These are phyloP conservation scores for Salix dunnii DNA, from an alignment of 345 rosid genomes.

Conservation along the genomic window DNA sequence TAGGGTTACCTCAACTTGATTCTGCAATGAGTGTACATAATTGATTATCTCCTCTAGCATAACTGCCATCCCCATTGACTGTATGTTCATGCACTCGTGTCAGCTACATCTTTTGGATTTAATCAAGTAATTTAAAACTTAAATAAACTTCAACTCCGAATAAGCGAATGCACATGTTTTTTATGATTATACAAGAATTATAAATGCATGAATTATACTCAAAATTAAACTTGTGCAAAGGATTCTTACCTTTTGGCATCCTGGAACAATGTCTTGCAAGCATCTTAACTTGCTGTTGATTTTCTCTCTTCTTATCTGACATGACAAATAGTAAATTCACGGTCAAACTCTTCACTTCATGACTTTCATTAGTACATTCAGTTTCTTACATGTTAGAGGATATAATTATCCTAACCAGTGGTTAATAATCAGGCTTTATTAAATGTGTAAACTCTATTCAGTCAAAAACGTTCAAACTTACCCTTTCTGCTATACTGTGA, in stretches of 20 bases:
- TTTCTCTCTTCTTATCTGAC: slow-evolving; percentile 31
- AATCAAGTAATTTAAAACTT: neutral
- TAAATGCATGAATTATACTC: neutral
- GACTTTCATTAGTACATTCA: neutral
- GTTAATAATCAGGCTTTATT: neutral
- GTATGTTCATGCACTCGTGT: slow-evolving; percentile 1
- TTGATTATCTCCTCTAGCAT: slow-evolving; percentile 36
- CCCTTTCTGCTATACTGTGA: slow-evolving; percentile 64
- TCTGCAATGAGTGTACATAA: slow-evolving; percentile 34
- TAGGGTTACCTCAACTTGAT: slow-evolving; percentile 31
- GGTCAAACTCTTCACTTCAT: neutral
- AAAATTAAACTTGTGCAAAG: neutral
- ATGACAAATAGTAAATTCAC: neutral
- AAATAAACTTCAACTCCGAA: neutral
- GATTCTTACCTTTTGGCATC: slow-evolving; percentile 26
- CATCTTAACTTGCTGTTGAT: slow-evolving; percentile 28
- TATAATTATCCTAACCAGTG: neutral
- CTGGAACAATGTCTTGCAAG: slow-evolving; percentile 32
- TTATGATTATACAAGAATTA: neutral
- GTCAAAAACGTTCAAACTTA: slow-evolving; percentile 12
- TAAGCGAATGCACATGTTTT: neutral
- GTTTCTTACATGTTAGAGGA: neutral
- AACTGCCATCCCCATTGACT: slow-evolving; percentile 38
- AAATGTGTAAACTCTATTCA: neutral
- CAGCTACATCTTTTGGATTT: neutral